phyloP scores from a whole-genome alignment of 805 yeast species.

The Suhomyces pyralidae region DNA sequence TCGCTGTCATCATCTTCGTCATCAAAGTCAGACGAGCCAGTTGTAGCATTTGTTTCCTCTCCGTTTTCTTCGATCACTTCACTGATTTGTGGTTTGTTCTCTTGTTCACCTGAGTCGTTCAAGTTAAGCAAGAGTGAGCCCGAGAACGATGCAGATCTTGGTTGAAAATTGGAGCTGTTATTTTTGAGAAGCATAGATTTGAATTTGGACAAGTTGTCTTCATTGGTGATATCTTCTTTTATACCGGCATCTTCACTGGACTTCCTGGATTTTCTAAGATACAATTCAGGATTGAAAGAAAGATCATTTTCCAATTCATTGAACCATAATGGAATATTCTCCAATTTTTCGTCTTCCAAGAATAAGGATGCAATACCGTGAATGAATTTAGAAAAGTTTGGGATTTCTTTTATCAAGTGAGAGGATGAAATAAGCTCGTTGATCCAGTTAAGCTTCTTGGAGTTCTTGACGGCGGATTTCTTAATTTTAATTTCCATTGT shows the following conservation, averaged over 20 bases:
- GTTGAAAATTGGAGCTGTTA: slow-evolving; percentile 26
- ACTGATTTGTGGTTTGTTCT: background rate
- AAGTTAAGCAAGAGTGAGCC: slow-evolving; percentile 26
- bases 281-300: slow-evolving; percentile 13
- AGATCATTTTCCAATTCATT: slow-evolving; percentile 67
- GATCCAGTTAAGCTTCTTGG: slow-evolving; percentile 68
- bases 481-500: slow-evolving; percentile 81
- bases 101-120: slow-evolving; percentile 6
- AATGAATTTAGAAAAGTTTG: slow-evolving; percentile 86
- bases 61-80: slow-evolving; percentile 8
- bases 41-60: slow-evolving; percentile 7
- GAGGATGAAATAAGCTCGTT: slow-evolving; percentile 72
- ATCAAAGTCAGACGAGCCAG: slow-evolving; percentile 27
- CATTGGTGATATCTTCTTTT: slow-evolving; percentile 43
- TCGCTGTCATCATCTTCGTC: slow-evolving; percentile 33
- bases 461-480: slow-evolving; percentile 28
- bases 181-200: slow-evolving; percentile 34
- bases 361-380: slow-evolving; percentile 90
- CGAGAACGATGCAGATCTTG: slow-evolving; percentile 40
- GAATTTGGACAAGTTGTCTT: slow-evolving; percentile 43
- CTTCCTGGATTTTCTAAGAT: slow-evolving; percentile 9
- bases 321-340: slow-evolving; percentile 90
- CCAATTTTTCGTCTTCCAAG: slow-evolving; percentile 86
- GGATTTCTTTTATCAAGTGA: slow-evolving; percentile 88
- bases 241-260: slow-evolving; percentile 6